Conservation (phyloP, 2,329 filamentous ascomycete genomes). For the Beauveria asiatica region DNA sequence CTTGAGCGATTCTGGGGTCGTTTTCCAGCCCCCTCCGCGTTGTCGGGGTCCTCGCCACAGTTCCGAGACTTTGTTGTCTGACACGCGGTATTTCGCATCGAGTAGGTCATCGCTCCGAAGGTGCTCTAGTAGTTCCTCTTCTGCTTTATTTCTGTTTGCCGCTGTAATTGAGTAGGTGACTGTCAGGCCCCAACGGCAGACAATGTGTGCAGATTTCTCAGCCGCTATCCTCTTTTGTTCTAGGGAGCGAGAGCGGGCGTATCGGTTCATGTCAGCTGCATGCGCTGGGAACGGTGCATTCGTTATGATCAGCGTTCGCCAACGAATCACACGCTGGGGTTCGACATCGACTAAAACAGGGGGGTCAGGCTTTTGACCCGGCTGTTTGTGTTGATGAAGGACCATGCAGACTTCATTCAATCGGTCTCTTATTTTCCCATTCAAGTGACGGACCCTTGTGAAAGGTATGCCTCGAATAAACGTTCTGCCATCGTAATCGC, state of each 20-base stretch:
- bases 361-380: constrained; percentile 26
- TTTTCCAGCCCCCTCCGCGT: constrained; percentile 11
- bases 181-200: constrained; percentile 43
- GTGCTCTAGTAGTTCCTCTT: constrained; percentile 29
- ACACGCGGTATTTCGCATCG: constrained; percentile 18
- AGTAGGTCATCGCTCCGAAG: constrained; percentile 24
- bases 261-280: constrained; percentile 18
- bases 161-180: constrained; percentile 18
- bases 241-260: constrained; percentile 11
- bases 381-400: constrained; percentile 27
- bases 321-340: constrained; percentile 26
- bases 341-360: constrained; percentile 37
- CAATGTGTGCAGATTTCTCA: constrained; percentile 28
- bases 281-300: constrained; percentile 42
- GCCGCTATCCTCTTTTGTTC: constrained; percentile 15
- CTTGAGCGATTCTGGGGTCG: background rate
- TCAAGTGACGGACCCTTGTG: constrained; percentile 25
- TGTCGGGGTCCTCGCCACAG: background rate
- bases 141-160: constrained; percentile 17
- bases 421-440: constrained; percentile 29
- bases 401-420: constrained; percentile 36
- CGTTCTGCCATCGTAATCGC: constrained; percentile 16
- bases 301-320: constrained; percentile 41
- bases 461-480: constrained; percentile 32
- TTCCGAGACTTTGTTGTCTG: background rate